These are phyloP conservation scores for Boletus rubescentipes DNA, from an alignment of 768 basidiomycete species.

Conservation along the genomic window DNA sequence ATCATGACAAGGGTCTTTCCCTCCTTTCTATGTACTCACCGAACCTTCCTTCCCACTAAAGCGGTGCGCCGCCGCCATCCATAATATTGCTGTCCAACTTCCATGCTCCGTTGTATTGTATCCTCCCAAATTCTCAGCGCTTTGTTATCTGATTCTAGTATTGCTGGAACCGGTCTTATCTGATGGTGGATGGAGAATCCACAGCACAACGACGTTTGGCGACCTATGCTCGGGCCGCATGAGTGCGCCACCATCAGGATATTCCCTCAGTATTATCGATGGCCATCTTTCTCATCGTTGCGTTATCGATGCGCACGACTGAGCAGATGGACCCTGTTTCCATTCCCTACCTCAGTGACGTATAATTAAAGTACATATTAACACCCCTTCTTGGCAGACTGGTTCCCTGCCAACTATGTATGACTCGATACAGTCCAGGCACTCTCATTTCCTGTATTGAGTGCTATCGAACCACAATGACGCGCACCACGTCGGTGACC, in stretches of 20 bases:
- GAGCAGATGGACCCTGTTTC: neutral
- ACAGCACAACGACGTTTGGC: neutral
- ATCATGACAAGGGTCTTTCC: slow-evolving; percentile 9
- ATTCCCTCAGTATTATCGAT: neutral
- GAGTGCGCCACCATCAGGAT: neutral
- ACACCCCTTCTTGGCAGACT: neutral
- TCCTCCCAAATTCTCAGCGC: neutral
- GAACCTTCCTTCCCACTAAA: slow-evolving; percentile 12
- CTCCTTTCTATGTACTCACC: neutral
- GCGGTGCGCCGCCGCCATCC: slow-evolving; percentile 4
- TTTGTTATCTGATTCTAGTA: neutral
- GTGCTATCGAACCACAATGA: neutral
- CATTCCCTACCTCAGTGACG: neutral
- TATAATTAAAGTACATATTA: neutral
- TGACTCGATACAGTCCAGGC: neutral
- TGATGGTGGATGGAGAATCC: slow-evolving; percentile 13
- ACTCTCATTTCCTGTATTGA: neutral
- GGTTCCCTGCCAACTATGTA: slow-evolving; percentile 1
- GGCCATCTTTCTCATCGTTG: slow-evolving; percentile 5
- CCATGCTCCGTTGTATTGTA: slow-evolving; percentile 7
- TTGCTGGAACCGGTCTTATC: slow-evolving; percentile 5
- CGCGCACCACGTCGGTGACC: neutral
- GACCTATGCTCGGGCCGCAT: neutral
- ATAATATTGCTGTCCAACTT: neutral
- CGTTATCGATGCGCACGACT: neutral